These are phyloP conservation scores for Ascocoryne sarcoides DNA, from an alignment of 2,329 filamentous ascomycete genomes.

Conservation along the genomic window DNA sequence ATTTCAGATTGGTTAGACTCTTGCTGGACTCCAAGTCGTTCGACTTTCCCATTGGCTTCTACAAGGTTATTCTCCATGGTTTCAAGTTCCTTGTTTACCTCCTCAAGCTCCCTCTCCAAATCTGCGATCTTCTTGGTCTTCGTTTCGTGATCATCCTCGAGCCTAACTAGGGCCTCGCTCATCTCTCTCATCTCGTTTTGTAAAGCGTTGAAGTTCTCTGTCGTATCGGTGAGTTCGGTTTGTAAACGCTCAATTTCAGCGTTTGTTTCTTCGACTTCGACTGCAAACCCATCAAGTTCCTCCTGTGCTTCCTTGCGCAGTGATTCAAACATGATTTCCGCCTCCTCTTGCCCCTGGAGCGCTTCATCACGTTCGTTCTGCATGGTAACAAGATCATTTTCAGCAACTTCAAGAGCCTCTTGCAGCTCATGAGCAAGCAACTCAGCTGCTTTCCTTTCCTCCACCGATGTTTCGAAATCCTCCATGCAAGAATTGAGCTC, in stretches of 20 bases:
- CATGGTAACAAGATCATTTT: conserved; percentile 70
- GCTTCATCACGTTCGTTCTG: conserved; percentile 83
- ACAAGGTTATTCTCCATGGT: conserved; percentile 74
- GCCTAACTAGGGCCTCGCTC: conserved; percentile 73
- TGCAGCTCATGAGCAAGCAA: conserved; percentile 55
- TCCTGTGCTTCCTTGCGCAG: conserved; percentile 56
- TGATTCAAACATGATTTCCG: conserved; percentile 51
- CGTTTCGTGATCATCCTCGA: conserved; percentile 82
- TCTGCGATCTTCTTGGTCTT: conserved; percentile 72
- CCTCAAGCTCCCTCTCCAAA: conserved; percentile 72
- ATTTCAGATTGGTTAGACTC: conserved; percentile 92
- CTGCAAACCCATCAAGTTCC: conserved; percentile 58
- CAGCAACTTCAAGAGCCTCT: conserved; percentile 69
- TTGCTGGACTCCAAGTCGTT: conserved; percentile 80
- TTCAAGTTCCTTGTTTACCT: conserved; percentile 80
- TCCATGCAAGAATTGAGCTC: conserved; percentile 72
- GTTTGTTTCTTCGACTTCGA: conserved; percentile 63
- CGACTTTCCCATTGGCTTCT: conserved; percentile 80
- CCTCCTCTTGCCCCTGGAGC: conserved; percentile 51
- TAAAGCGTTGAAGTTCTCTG: conserved; percentile 83
- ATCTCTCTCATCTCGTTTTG: conserved; percentile 91
- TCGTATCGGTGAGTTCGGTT: conserved; percentile 63
- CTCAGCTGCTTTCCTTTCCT: conserved; percentile 52
- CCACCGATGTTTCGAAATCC: conserved; percentile 68
- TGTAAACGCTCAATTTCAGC: conserved; percentile 63